These are phyloP conservation scores for Tylopilus sp. DNA, from an alignment of 1,284 basidiomycete species.

Conservation along the genomic window DNA sequence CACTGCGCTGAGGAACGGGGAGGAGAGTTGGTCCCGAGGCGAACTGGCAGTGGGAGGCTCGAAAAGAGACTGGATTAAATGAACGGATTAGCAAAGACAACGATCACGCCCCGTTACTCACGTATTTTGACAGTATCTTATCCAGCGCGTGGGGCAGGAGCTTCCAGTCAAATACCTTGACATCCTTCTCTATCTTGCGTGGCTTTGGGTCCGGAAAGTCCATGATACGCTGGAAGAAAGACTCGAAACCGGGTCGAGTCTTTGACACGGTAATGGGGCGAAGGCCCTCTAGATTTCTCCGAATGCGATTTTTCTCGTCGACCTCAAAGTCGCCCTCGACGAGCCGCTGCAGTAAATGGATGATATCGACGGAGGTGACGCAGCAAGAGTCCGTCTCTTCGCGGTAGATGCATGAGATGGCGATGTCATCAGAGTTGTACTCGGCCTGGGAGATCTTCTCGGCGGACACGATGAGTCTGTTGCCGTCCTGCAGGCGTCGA, in stretches of 20 bases:
- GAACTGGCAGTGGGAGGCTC: conserved; percentile 19
- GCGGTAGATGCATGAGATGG: conserved; percentile 89
- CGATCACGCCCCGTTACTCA: conserved; percentile 40
- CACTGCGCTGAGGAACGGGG: conserved; percentile 4
- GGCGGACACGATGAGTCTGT: conserved; percentile 61
- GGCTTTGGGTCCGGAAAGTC: conserved; percentile 92
- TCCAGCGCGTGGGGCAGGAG: conserved; percentile 77
- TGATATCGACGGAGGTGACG: conserved; percentile 93
- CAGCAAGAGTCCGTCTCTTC: conserved; percentile 76
- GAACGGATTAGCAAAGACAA: conserved; percentile 5
- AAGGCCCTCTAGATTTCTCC: conserved; percentile 91
- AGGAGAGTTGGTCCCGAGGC: conserved; percentile 6
- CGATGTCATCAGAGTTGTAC: conserved; percentile 53
- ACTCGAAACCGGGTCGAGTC: conserved; percentile 72
- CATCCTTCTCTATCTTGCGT: conserved; percentile 95
- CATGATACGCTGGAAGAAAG: conserved; percentile 95
- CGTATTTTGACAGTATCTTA: conserved; percentile 95
- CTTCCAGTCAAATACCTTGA: conserved; percentile 97
- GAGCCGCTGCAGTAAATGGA: conserved; percentile 87
- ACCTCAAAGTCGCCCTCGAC: conserved; percentile 83
- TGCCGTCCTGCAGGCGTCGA: conserved; percentile 56
- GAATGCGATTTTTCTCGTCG: conserved; percentile 95
- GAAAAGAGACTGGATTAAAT: conserved; percentile 42
- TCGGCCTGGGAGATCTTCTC: conserved; percentile 58
- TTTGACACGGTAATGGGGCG: conserved; percentile 90